These are phyloP conservation scores for Mycosphaerella arachidis DNA, from an alignment of 2,329 filamentous ascomycete genomes.

Conservation along the genomic window DNA sequence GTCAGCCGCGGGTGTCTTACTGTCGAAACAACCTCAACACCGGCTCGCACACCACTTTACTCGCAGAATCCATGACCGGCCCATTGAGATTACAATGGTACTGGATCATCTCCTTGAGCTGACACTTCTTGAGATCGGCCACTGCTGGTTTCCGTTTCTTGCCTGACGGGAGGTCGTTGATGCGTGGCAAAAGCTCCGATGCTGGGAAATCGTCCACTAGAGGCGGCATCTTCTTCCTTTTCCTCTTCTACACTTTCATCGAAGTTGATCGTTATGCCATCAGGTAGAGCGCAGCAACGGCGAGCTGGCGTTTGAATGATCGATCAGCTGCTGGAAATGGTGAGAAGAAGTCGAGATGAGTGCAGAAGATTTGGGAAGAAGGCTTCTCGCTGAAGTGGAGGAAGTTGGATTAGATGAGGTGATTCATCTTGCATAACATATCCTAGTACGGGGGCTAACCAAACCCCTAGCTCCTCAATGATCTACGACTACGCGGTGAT, in stretches of 20 bases:
- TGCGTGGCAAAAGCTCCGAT: constrained; percentile 46
- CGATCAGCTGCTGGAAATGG: constrained; percentile 2
- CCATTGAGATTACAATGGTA: constrained; percentile 56
- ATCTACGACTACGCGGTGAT: constrained; percentile 31
- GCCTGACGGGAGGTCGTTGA: constrained; percentile 50
- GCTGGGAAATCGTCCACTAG: constrained; percentile 51
- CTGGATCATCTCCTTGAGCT: constrained; percentile 57
- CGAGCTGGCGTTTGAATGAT: constrained; percentile 5
- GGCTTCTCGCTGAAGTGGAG: constrained; percentile 49
- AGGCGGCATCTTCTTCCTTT: constrained; percentile 49
- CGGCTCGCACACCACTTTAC: constrained; percentile 51
- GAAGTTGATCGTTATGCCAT: background rate
- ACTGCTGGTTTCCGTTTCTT: constrained; percentile 51
- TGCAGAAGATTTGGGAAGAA: constrained; percentile 49
- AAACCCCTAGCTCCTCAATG: constrained; percentile 37
- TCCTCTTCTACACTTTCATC: background rate
- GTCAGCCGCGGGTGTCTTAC: constrained; percentile 35
- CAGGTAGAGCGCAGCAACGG: background rate
- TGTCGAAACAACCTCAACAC: constrained; percentile 55
- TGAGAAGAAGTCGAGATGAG: constrained; percentile 22
- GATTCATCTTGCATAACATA: constrained; percentile 16
- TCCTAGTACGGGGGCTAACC: constrained; percentile 6
- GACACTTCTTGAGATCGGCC: constrained; percentile 48
- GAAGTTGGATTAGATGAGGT: constrained; percentile 51
- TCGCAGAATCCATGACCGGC: constrained; percentile 37